Percentiles rank a stretch among this genome's conserved stretches.
These are phyloP conservation scores for Hemisphaericaspora xylofermentans DNA, from an alignment of 1,139 yeast genomes.

Conservation along the genomic window DNA sequence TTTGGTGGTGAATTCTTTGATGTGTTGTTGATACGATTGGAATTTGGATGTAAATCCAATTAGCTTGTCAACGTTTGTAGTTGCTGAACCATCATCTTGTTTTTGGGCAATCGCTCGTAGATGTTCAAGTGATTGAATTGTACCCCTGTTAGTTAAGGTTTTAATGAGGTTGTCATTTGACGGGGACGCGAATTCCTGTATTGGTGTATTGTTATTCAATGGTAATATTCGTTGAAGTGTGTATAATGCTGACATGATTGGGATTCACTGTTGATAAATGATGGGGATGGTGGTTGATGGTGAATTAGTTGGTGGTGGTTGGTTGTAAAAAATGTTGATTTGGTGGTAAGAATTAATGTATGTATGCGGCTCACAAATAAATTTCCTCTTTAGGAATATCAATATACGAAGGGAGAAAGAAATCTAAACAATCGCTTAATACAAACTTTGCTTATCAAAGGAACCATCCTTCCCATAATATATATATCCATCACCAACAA, in stretches of 20 bases:
- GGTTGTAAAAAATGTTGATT: neutral
- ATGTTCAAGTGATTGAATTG: slow-evolving; percentile 9
- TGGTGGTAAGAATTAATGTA: neutral
- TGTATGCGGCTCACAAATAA: too few relatives aligned
- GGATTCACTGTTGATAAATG: too few relatives aligned
- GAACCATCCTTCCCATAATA: too few relatives aligned
- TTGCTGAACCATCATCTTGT: neutral
- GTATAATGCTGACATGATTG: neutral
- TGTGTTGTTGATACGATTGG: slow-evolving; percentile 31
- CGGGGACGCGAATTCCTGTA: neutral
- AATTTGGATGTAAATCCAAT: slow-evolving; percentile 18
- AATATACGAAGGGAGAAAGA: too few relatives aligned
- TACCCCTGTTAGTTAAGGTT: neutral
- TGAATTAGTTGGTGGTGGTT: neutral
- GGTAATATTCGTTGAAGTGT: slow-evolving; percentile 12
- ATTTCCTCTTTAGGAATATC: too few relatives aligned
- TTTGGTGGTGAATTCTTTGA: slow-evolving; percentile 38
- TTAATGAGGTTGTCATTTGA: neutral
- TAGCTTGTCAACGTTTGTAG: slow-evolving; percentile 3
- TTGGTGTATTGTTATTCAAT: slow-evolving; percentile 1
- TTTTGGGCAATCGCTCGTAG: slow-evolving; percentile 8
- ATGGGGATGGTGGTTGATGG: neutral
- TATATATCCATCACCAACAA: too few relatives aligned
- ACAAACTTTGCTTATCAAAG: too few relatives aligned
- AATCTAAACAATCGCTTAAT: too few relatives aligned